Conservation (phyloP, 2,329 filamentous ascomycete species). For the Talaromyces pinophilus region DNA sequence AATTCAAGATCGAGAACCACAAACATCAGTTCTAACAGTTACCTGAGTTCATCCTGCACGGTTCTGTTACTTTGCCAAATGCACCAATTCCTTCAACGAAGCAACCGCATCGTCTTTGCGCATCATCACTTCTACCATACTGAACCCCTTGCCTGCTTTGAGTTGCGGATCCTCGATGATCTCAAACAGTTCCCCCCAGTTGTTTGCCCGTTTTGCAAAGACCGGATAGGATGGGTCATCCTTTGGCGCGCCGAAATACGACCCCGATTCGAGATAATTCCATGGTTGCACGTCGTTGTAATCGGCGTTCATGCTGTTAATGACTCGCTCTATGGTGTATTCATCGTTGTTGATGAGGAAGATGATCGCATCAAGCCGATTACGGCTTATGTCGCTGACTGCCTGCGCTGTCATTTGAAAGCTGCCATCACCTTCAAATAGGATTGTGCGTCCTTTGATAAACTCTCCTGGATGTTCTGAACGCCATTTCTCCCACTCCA, state of each 20-base stretch:
- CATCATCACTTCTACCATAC: slow-evolving; percentile 1
- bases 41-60: not conserved
- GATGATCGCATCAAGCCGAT: not conserved
- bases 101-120: not conserved
- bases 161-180: not conserved
- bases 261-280: slow-evolving; percentile 68
- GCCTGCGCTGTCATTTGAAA: slow-evolving; percentile 85
- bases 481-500: not conserved
- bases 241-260: not conserved
- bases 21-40: not conserved
- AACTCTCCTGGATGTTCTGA: not conserved
- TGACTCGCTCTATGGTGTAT: slow-evolving; percentile 85
- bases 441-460: slow-evolving; percentile 62
- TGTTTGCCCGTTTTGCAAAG: slow-evolving; percentile 1
- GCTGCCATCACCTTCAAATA: slow-evolving; percentile 87
- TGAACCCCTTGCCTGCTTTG: slow-evolving; percentile 8
- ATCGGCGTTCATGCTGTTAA: slow-evolving; percentile 81
- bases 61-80: not conserved
- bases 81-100: not conserved
- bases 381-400: slow-evolving; percentile 52
- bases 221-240: slow-evolving; percentile 33
- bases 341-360: slow-evolving; percentile 64
- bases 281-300: slow-evolving; percentile 60
- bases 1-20: not conserved
- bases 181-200: not conserved